Base-by-base conservation (phyloP, 768 basidiomycete species). In the Russula vinacea region DNA sequence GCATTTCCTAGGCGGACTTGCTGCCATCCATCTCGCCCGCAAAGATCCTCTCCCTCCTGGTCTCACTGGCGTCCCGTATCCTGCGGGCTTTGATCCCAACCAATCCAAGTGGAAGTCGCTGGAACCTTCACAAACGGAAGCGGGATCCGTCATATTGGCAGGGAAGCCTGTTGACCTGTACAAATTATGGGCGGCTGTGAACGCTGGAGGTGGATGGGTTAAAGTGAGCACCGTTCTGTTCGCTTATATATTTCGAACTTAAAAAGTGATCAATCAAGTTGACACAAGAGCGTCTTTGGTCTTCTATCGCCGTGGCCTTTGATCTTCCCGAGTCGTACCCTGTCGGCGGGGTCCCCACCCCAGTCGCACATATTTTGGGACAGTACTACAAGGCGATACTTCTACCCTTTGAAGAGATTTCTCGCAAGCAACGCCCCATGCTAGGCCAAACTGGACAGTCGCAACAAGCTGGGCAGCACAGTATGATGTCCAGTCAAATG, bases 121-220 rank as follows among this genome's bases (percentile, higher is more conserved):
- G 64, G 89, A 92, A 64, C 77, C 82, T 32, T 82, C 84, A 13
- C 71, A 77, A 60, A 68, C 70, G 11, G 88, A 89, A 66, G 68
- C 80, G 13, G 91, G 92, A 37, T 75, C 80, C 45, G 79, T 92
- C 73, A 83, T 84, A 54, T 71, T 93, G 22, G 87, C 84, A 3
- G 89, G 88, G 19, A 87, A 82, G 72, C 89, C 92, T 68, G 75
- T 93, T 51, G 87, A 89, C 71, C 73, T 93, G n/a, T 86, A 88
- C 74, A 88, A 80, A 70, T 75, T 93, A 11, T 92, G 87, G 85
- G 79, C 78, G 14, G 65, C 83, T 47, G 86, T 89, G 51, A 76
- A 76, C 62, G 80, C 84, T 67, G 69, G 75, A 40, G 91, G 92
- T 29, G 90, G 90, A 33, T 77, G 78, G 19, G 73, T 75, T 66